Evolutionary conservation across 768 basidiomycete species (phyloP), one percentile per base, ranked within the genome.

Genomic region (Trametes elegans): DNA sequence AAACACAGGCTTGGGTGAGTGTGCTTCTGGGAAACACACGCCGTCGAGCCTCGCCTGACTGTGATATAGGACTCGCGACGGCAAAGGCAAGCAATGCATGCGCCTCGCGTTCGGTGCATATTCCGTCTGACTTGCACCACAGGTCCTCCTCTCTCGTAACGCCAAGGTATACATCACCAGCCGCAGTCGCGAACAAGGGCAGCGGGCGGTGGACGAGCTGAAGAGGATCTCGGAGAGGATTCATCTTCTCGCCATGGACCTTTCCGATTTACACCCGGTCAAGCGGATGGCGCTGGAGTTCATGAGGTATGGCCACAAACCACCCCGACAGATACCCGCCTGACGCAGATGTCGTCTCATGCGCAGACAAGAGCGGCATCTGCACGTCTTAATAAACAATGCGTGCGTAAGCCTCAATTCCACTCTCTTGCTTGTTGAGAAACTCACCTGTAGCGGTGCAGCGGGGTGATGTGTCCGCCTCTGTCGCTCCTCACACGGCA

Each of bases 371-470:
- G 79, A 82, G 52, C 64, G 50, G 0, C 63, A 70, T 39, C 66
- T 83, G 5, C 70, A 82, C 40, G 67, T 76, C 5, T 64, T 82
- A 3, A 73, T 78, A 63, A 79, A 80, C 56, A 81, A 79, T 32
- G 79, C 73, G 76, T 78, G 49, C 47, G 76, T 63, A 14, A 8
- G 7, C 18, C 24, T 18, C 16, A 0, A 16, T 19, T n/a, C 8
- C 9, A 24, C 23, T 47, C 14, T 9, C 26, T n/a, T 2, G n/a
- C 13, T 5, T 31, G 2, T 18, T 24, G 2, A 8, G 9, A 18
- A 74, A 71, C 1, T 73, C 70, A 2, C 68, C 72, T 3, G 69
- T 71, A 69, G 0, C 53, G 58, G 50, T 31, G 72, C 7, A 77
- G 76, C 0, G 66, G 62, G 1, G 70, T 57, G 18, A 51, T 57